A percentile compares a stretch with the other conserved stretches of the same genome.
These are phyloP conservation scores for Coemansia sp. DNA, from an alignment of 192 early-diverging fungal species.

Conservation along the genomic window DNA sequence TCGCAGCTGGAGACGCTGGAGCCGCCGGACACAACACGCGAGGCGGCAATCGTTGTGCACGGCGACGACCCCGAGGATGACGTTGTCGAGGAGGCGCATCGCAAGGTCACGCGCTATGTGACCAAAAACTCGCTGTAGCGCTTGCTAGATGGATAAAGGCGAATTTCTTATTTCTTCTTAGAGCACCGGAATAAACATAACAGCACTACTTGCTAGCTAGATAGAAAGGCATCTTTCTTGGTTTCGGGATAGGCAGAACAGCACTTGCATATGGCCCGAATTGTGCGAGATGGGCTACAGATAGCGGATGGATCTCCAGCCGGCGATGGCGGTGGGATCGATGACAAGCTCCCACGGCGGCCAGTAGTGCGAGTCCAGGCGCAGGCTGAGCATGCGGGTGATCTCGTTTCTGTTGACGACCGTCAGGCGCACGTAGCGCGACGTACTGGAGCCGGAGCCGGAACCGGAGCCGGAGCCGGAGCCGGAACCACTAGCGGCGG, in stretches of 20 bases:
- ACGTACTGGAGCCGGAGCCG: constrained; percentile 7
- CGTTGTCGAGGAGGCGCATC: constrained; percentile 26
- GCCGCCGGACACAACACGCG: constrained; percentile 32
- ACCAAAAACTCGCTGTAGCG: constrained; percentile 21
- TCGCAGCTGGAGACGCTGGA: constrained; percentile 69
- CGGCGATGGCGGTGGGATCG: constrained; percentile 50
- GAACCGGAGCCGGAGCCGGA: not conserved
- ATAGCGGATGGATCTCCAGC: constrained; percentile 52
- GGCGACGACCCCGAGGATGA: constrained; percentile 17
- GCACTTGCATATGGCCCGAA: not conserved
- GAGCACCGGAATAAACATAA: not conserved
- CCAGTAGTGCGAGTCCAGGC: constrained; percentile 79
- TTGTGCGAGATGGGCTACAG: not conserved
- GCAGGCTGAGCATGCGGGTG: constrained; percentile 71
- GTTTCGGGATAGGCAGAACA: no score
- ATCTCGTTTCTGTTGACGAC: constrained; percentile 58
- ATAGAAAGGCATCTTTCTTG: no score
- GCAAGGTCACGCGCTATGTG: not conserved
- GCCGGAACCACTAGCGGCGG: not conserved
- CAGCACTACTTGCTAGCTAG: no score
- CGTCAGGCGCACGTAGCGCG: constrained; percentile 50
- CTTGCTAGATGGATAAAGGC: no score
- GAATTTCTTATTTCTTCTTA: no score
- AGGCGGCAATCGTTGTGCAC: constrained; percentile 39
- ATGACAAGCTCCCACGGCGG: constrained; percentile 66